Evolutionary conservation across 2,329 filamentous ascomycete genomes (phyloP).

Genomic region (Cercospora citrullina): DNA sequence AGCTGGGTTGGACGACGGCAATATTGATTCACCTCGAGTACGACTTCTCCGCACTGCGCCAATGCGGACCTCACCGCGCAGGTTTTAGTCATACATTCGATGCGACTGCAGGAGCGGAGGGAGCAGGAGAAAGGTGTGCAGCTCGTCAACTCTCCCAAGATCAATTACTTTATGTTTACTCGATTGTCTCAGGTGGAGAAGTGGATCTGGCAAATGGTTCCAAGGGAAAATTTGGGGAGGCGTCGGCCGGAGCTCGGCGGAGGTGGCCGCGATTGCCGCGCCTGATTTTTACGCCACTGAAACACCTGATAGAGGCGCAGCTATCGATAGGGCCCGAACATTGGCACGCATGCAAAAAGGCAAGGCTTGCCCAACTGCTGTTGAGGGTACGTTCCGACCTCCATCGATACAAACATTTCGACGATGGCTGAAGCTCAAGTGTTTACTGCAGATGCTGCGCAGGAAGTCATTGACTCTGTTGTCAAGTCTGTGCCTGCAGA

Average conservation of each 20-base stretch:
- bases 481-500: constrained; percentile 46
- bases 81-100: not conserved
- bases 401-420: not conserved
- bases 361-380: not conserved
- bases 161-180: constrained; percentile 3
- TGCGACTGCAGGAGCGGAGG: not conserved
- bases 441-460: constrained; percentile 36
- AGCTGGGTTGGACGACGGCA: too few relatives aligned
- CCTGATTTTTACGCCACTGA: constrained; percentile 6
- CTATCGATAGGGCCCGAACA: constrained; percentile 14
- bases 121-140: not conserved
- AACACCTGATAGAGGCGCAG: constrained; percentile 13
- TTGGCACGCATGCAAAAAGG: constrained; percentile 4
- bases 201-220: constrained; percentile 1
- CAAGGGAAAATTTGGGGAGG: not conserved
- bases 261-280: constrained; percentile 8
- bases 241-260: constrained; percentile 10
- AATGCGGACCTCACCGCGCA: not conserved
- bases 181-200: constrained; percentile 12
- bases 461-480: constrained; percentile 30
- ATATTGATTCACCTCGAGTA: not conserved
- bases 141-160: not conserved
- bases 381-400: not conserved
- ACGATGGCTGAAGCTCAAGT: constrained; percentile 35
- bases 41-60: not conserved